These are phyloP conservation scores for Erysimum pusillum DNA, from an alignment of 441 rosid species.

Conservation along the genomic window DNA sequence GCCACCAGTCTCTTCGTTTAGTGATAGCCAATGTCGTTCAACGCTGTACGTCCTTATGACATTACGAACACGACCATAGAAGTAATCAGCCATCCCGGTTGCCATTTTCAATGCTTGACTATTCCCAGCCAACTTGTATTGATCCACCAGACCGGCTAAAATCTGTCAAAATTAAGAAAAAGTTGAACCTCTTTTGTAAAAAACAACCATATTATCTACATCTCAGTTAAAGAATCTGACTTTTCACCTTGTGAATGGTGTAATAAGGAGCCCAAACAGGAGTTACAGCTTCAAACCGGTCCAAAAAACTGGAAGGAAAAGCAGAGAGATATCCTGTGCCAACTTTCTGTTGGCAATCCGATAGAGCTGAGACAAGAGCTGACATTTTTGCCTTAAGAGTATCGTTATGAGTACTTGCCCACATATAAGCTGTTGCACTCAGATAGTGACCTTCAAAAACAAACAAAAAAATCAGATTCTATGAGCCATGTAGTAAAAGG, in stretches of 20 bases:
- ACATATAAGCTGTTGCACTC: slow-evolving; percentile 95
- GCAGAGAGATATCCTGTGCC: slow-evolving; percentile 94
- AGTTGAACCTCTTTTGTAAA: slow-evolving; percentile 7
- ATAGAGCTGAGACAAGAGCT: slow-evolving; percentile 71
- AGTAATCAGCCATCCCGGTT: slow-evolving; percentile 70
- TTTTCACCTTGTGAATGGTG: slow-evolving; percentile 89
- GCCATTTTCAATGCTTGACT: slow-evolving; percentile 62
- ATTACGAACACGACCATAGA: slow-evolving; percentile 66
- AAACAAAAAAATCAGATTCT: slow-evolving; percentile 21
- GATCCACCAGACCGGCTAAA: slow-evolving; percentile 69
- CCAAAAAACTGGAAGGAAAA: slow-evolving; percentile 84
- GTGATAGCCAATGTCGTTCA: slow-evolving; percentile 67
- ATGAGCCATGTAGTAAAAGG: slow-evolving; percentile 12
- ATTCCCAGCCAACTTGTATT: slow-evolving; percentile 57
- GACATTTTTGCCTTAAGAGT: slow-evolving; percentile 79
- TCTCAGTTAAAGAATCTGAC: not conserved
- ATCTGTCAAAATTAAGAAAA: slow-evolving; percentile 49
- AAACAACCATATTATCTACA: slow-evolving; percentile 6
- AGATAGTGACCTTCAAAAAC: slow-evolving; percentile 83
- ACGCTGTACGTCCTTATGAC: slow-evolving; percentile 54
- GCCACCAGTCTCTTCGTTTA: slow-evolving; percentile 78
- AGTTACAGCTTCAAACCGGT: slow-evolving; percentile 79
- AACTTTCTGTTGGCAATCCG: slow-evolving; percentile 74
- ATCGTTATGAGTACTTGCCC: slow-evolving; percentile 88
- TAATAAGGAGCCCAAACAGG: slow-evolving; percentile 99